Evolutionary conservation across 129 eudicot species (phyloP), one percentile per base, ranked within the genome.

Genomic region (Artemisia tridentata): DNA sequence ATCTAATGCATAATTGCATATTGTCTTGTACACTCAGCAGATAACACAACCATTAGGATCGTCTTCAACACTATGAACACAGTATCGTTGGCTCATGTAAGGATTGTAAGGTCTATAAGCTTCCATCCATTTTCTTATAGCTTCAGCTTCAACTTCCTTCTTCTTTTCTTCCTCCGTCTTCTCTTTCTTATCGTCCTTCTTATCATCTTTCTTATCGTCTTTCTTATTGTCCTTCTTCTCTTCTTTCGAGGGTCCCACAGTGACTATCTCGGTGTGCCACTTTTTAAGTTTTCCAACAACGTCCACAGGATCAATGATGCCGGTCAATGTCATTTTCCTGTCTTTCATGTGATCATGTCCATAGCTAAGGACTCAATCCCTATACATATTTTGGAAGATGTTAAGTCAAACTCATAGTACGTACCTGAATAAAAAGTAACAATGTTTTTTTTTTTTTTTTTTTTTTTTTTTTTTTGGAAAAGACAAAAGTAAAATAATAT

Each of bases 281-380:
- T 62, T 34, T 7, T 79, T 79, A 18, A 83, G 71, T 57, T 75
- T 83, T 47, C 49, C 5, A 6, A 46, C 65, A 14, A 72, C 53
- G 15, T 5, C 57, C 10, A 76, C 79, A 0, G 84, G 84, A 63
- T 83, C 87, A 71, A 83, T 54, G 53, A 59, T 79, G 8, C 87
- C 87, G 11, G 67, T 25, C 25, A 83, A 53, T 1, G 84, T 83
- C 16, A 83, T n/a, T 57, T 79, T 83, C 67, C 46, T 29, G 48
- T 79, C 87, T 54, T 83, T 83, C 84, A 67, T n/a, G n/a, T n/a
- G n/a, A n/a, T n/a, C n/a, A n/a, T 71, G 84, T 83, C 78, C 60
- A 67, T 31, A 1, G 78, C 63, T 7, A 83, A 2, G 7, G 87
- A 75, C 41, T 79, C 75, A n/a, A 83, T 53, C 52, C 87, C 87